Percentiles rank a stretch among this genome's conserved stretches.
phyloP scores from a whole-genome alignment of 2,329 filamentous ascomycete genomes.

The Lecanicillium sp. region DNA sequence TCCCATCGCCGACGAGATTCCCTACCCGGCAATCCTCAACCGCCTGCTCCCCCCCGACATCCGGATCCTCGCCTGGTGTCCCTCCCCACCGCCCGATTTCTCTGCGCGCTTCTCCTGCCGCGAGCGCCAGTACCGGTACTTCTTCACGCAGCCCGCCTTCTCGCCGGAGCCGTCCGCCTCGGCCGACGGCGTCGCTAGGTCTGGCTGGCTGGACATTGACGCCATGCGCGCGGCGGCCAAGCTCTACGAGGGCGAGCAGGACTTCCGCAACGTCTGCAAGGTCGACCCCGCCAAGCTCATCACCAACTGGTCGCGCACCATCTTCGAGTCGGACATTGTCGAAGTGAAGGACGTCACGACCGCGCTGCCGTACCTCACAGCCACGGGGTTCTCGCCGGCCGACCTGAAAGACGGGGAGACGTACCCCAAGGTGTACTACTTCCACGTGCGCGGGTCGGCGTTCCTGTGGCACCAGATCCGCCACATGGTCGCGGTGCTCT shows the following conservation, averaged over 20 bases:
- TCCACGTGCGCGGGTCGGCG: slow-evolving; percentile 81
- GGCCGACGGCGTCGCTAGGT: slow-evolving; percentile 23
- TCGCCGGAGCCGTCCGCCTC: slow-evolving; percentile 45
- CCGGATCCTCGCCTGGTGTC: slow-evolving; percentile 87
- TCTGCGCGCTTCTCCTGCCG: slow-evolving; percentile 89
- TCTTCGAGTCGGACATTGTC: slow-evolving; percentile 76
- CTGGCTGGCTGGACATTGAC: slow-evolving; percentile 80
- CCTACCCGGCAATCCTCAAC: slow-evolving; percentile 80
- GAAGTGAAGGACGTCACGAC: slow-evolving; percentile 52
- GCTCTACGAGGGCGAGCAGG: slow-evolving; percentile 74
- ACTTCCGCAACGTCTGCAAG: slow-evolving; percentile 97
- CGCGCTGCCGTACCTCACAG: slow-evolving; percentile 50
- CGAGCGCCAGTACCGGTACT: slow-evolving; percentile 90
- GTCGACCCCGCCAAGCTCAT: slow-evolving; percentile 87
- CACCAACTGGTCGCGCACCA: slow-evolving; percentile 69
- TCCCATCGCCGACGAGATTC: slow-evolving; percentile 71
- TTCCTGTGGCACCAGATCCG: slow-evolving; percentile 99
- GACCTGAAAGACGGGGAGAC: slow-evolving; percentile 15
- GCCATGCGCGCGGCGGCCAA: slow-evolving; percentile 80
- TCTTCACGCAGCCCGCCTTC: slow-evolving; percentile 93
- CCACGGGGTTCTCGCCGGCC: slow-evolving; percentile 29
- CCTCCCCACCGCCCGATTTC: slow-evolving; percentile 70
- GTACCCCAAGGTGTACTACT: slow-evolving; percentile 70
- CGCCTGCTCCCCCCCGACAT: slow-evolving; percentile 84
- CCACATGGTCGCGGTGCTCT: slow-evolving; percentile 88